Evolutionary conservation across 139 green algal species (phyloP).

Genomic region (Chlorella sp.): DNA sequence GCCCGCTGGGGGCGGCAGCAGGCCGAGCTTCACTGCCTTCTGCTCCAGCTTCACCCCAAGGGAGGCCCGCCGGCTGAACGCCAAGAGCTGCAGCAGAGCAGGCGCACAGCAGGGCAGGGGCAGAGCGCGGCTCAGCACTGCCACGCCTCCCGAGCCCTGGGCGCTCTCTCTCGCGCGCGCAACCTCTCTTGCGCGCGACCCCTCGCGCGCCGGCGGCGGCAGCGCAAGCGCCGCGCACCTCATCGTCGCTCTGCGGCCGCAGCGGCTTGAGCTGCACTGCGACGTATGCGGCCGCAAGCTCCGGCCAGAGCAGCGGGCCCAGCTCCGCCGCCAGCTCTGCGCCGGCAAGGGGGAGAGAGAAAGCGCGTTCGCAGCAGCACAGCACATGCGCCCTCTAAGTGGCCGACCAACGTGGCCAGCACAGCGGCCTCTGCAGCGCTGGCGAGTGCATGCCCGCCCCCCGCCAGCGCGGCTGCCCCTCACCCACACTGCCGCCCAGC

Average conservation of each 20-base stretch:
- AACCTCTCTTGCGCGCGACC: too few species aligned
- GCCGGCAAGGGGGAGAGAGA: too few species aligned
- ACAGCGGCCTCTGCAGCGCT: too few species aligned
- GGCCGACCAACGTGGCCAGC: too few species aligned
- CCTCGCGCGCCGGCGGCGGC: too few species aligned
- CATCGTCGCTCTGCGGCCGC: slow-evolving; percentile 21
- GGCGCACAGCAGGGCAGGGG: neutral
- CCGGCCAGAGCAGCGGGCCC: slow-evolving; percentile 37
- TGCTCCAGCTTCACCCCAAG: slow-evolving; percentile 42
- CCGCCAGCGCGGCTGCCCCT: neutral
- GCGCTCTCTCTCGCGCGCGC: neutral
- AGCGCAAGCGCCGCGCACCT: slow-evolving; percentile 16
- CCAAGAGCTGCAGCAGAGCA: neutral
- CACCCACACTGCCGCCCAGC: neutral
- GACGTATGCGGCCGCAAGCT: slow-evolving; percentile 29
- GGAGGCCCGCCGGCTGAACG: neutral
- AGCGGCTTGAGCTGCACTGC: slow-evolving; percentile 10
- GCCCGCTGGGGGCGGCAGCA: neutral
- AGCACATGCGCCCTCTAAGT: slow-evolving; percentile 10
- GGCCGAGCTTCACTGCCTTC: slow-evolving; percentile 33
- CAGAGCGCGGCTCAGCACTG: neutral
- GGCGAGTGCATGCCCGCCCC: neutral
- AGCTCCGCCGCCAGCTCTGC: slow-evolving; percentile 13
- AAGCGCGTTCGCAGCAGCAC: slow-evolving; percentile 10
- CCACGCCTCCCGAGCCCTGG: neutral